Evolutionary conservation across 163 green algal species (phyloP).

Genomic region (Chlamydomonas reinhardtii): DNA sequence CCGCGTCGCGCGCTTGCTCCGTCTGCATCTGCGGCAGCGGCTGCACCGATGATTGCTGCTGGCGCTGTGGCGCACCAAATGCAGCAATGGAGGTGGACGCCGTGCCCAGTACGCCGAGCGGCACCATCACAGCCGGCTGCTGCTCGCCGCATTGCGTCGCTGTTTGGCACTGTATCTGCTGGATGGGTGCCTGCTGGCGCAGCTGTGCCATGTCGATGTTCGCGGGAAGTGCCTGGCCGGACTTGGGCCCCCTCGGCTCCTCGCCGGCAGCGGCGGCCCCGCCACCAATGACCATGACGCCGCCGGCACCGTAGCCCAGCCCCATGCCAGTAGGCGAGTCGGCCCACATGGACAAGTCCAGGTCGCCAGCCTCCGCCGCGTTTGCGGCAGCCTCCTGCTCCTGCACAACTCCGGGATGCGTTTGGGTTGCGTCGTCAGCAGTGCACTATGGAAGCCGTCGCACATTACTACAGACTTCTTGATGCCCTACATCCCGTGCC

Average conservation of each 20-base stretch:
- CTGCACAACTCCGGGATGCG: neutral
- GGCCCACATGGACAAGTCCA: conserved; percentile 44
- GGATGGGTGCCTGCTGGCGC: neutral
- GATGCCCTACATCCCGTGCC: too few relatives aligned
- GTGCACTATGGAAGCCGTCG: too few relatives aligned
- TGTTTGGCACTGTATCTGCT: neutral
- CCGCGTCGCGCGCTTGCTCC: neutral
- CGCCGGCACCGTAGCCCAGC: too few relatives aligned
- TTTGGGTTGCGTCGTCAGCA: neutral
- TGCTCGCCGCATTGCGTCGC: too few relatives aligned
- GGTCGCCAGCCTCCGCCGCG: conserved; percentile 28
- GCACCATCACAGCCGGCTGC: too few relatives aligned
- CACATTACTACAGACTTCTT: too few relatives aligned
- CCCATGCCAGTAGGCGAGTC: conserved; percentile 1
- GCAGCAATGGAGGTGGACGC: too few relatives aligned
- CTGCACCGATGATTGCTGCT: neutral
- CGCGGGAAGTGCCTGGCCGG: too few relatives aligned
- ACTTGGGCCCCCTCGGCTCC: too few relatives aligned
- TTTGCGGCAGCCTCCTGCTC: neutral
- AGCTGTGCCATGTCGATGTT: neutral
- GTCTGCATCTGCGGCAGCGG: neutral
- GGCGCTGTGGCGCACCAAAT: neutral
- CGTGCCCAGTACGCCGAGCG: too few relatives aligned
- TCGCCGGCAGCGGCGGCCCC: too few relatives aligned
- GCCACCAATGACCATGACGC: too few relatives aligned